These are phyloP conservation scores for Skeletonema menzelii DNA, from an alignment of 108 stramenopile genomes.

Conservation along the genomic window DNA sequence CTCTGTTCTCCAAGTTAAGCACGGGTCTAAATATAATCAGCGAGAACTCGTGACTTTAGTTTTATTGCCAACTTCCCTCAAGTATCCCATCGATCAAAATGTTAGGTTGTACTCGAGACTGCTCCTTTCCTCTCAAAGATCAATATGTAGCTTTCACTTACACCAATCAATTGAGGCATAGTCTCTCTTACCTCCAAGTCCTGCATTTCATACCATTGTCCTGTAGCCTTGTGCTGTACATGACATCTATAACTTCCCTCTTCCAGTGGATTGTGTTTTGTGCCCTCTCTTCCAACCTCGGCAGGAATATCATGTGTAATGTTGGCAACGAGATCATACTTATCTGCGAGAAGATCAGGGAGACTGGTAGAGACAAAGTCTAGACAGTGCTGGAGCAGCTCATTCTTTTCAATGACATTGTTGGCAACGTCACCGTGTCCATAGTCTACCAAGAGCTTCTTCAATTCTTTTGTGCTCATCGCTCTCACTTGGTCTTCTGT, in stretches of 20 bases:
- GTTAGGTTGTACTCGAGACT: not conserved
- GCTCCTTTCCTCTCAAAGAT: constrained; percentile 83
- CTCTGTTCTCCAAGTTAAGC: too few species aligned
- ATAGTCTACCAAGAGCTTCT: constrained; percentile 62
- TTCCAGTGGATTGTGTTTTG: constrained; percentile 73
- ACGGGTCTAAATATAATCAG: too few species aligned
- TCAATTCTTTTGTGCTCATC: constrained; percentile 83
- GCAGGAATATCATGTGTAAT: constrained; percentile 90
- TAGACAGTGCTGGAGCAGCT: constrained; percentile 66
- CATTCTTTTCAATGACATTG: constrained; percentile 64
- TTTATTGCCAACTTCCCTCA: too few species aligned
- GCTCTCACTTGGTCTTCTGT: constrained; percentile 69
- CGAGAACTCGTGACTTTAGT: too few species aligned
- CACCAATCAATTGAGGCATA: constrained; percentile 95
- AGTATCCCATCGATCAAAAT: too few species aligned
- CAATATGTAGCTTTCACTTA: constrained; percentile 92
- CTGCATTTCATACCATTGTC: constrained; percentile 98
- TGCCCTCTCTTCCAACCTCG: constrained; percentile 82
- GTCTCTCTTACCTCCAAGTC: constrained; percentile 94
- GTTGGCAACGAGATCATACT: constrained; percentile 97
- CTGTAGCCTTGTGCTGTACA: constrained; percentile 82
- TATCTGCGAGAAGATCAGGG: constrained; percentile 77
- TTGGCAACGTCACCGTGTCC: constrained; percentile 58
- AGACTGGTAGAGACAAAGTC: constrained; percentile 76
- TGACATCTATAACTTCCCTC: constrained; percentile 92